Conservation (phyloP, 768 basidiomycete genomes). For the Suillus decipiens region DNA sequence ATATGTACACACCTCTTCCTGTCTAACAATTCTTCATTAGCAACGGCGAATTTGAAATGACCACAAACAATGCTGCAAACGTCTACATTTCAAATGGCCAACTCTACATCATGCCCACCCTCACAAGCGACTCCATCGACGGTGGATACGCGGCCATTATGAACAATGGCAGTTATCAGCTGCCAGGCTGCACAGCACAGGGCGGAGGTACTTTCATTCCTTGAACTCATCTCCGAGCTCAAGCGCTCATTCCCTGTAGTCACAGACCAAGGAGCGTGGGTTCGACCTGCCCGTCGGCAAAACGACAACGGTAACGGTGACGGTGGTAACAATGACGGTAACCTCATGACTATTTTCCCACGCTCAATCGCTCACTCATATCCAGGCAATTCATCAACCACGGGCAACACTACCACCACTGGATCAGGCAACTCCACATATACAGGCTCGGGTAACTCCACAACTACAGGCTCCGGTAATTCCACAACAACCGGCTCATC, state of each 20-base stretch:
- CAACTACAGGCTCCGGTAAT: slow-evolving; percentile 14
- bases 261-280: slow-evolving; percentile 28
- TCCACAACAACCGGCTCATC: slow-evolving; percentile 10
- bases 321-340: too few relatives aligned
- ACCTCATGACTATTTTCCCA: not conserved
- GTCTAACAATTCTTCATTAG: slow-evolving; percentile 17
- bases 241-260: slow-evolving; percentile 10
- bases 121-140: slow-evolving; percentile 50
- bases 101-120: slow-evolving; percentile 61
- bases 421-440: slow-evolving; percentile 6
- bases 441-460: slow-evolving; percentile 24
- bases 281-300: slow-evolving; percentile 8
- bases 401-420: slow-evolving; percentile 11
- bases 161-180: slow-evolving; percentile 39
- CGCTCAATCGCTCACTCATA: not conserved
- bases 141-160: slow-evolving; percentile 38
- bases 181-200: slow-evolving; percentile 38
- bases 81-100: slow-evolving; percentile 48
- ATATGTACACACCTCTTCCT: not conserved
- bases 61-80: slow-evolving; percentile 41
- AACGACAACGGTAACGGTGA: slow-evolving; percentile 16
- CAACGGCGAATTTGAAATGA: slow-evolving; percentile 60
- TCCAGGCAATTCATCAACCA: not conserved
- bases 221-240: not conserved
- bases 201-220: slow-evolving; percentile 4